These are phyloP conservation scores for Xylariaceae sp. DNA, from an alignment of 2,329 filamentous ascomycete genomes.

Conservation along the genomic window DNA sequence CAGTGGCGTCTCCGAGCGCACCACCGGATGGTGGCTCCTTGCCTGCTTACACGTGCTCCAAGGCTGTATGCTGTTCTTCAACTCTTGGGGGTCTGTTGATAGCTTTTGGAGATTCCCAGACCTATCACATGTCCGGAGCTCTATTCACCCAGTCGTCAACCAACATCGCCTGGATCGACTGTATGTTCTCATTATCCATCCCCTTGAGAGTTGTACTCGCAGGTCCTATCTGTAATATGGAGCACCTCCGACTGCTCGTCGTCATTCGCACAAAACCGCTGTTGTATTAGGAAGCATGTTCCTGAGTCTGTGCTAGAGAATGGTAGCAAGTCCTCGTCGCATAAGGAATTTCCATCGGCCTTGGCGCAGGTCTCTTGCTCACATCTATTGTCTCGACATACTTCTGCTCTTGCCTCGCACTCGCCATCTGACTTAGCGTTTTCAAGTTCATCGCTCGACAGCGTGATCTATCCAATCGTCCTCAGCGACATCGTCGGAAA, in stretches of 20 bases:
- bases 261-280: slow-evolving; percentile 8
- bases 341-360: slow-evolving; percentile 39
- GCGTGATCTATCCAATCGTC: slow-evolving; percentile 32
- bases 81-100: slow-evolving; percentile 29
- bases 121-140: slow-evolving; percentile 38
- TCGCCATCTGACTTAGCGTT: slow-evolving; percentile 34
- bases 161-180: slow-evolving; percentile 41
- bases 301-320: slow-evolving; percentile 33
- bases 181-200: slow-evolving; percentile 35
- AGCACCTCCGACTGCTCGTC: slow-evolving; percentile 22
- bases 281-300: background rate
- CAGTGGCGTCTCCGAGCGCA: background rate
- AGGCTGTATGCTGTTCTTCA: slow-evolving; percentile 22
- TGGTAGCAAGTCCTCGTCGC: slow-evolving; percentile 40
- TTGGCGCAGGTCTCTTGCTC: slow-evolving; percentile 41
- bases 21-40: slow-evolving; percentile 30
- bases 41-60: slow-evolving; percentile 41
- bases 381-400: slow-evolving; percentile 34
- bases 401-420: slow-evolving; percentile 26
- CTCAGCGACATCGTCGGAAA: slow-evolving; percentile 19
- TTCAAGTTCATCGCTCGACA: slow-evolving; percentile 31
- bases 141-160: slow-evolving; percentile 35
- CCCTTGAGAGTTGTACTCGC: slow-evolving; percentile 31
- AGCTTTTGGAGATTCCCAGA: slow-evolving; percentile 50
- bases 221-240: slow-evolving; percentile 19